Base-by-base conservation (phyloP, 2,329 filamentous ascomycete genomes). In the Colletotrichum tofieldiae region DNA sequence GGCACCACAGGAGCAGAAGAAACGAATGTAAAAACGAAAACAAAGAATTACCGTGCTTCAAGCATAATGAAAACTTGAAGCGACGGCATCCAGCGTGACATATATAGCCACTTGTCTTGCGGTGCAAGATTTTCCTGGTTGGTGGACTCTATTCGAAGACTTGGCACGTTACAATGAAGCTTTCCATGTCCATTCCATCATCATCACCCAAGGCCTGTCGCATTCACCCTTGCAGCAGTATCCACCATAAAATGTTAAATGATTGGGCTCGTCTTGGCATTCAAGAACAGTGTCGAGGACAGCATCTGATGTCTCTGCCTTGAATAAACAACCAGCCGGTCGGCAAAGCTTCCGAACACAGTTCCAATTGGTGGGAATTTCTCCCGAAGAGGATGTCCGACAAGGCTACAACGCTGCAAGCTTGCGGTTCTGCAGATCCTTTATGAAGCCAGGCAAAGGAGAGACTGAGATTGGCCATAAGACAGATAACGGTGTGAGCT, bases 311-410 rank as follows among this genome's bases (percentile, higher is more conserved):
- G 18, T 20, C 14, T 35, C 52, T 55, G 43, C 54, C 20, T 51
- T 29, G 45, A 37, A 32, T 68, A 58, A 43, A 68, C 39, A 37
- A 54, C 16, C 14, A 29, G 52, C 41, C 47, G n/a, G 23, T 54
- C 61, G 47, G 51, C 23, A 56, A 1, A 43, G 29, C 54, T 54
- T 60, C 67, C 67, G 54, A 29, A 39, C 54, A 26, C 51, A 35
- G 61, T 6, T 37, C n/a, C n/a, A 54, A 70, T 70, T 55, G 67
- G 67, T 60, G 67, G 59, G 37, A 65, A 65, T 54, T 45, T 11
- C 20, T 12, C 45, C 35, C 26, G 26, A 65, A 37, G 37, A 26
- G 26, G 59, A 18, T 23, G 26, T 11, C 23, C 18, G 29, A 6
- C 29, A 32, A 32, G 6, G 29, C 6, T 39, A 12, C 47, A 29